These are phyloP conservation scores for Xylariaceae sp. DNA, from an alignment of 2,329 filamentous ascomycete species.

Conservation along the genomic window DNA sequence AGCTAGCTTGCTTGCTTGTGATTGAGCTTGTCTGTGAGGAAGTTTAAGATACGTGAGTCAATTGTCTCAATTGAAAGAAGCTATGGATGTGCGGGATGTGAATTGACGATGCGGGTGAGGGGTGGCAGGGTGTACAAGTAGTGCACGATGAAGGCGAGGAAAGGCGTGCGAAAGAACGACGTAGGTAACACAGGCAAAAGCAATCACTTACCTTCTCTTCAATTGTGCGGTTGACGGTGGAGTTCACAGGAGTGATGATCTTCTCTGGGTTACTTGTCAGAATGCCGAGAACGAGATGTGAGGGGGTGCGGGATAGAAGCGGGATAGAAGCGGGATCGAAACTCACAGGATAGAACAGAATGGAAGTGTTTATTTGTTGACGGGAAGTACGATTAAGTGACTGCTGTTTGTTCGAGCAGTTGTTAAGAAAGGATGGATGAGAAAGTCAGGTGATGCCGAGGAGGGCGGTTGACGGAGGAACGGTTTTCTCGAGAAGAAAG, in stretches of 20 bases:
- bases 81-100: not conserved
- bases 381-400: not conserved
- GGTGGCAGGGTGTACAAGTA: not conserved
- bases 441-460: not conserved
- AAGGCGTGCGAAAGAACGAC: not conserved
- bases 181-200: not conserved
- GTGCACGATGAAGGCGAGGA: not conserved
- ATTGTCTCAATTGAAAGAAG: not conserved
- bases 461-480: not conserved
- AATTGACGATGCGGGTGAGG: not conserved
- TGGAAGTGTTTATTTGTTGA: not conserved
- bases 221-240: not conserved
- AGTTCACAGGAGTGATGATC: not conserved
- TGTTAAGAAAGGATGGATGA: not conserved
- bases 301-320: not conserved
- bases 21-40: not conserved
- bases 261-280: no score
- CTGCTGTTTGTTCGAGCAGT: not conserved
- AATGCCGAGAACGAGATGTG: not conserved
- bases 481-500: not conserved
- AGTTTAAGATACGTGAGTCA: not conserved
- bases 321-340: not conserved
- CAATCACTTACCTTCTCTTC: not conserved
- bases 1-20: not conserved
- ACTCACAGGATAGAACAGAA: not conserved